Percentiles rank a stretch among this genome's conserved stretches.
Evolutionary conservation across 495 filamentous ascomycete species (phyloP).

Genomic region (Polyplosphaeria fusca): DNA sequence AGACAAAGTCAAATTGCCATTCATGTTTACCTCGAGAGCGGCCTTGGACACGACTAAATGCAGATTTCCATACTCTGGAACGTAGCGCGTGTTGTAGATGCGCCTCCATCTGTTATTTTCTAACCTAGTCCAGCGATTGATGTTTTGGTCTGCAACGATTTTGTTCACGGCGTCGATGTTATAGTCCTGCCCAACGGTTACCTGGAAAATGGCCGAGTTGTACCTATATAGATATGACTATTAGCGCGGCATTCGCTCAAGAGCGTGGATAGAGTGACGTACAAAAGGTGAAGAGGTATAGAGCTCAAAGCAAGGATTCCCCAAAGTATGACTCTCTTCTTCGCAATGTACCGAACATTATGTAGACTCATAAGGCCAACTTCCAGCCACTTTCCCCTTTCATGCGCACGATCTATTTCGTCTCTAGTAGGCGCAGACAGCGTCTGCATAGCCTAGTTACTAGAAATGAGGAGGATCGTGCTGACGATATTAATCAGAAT

Average conservation of each 20-base stretch:
- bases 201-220: slow-evolving; percentile 37
- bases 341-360: slow-evolving; percentile 26
- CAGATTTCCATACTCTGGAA: not conserved
- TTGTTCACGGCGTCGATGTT: not conserved
- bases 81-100: not conserved
- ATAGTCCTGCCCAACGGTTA: slow-evolving; percentile 35
- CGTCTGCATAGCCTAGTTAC: slow-evolving; percentile 34
- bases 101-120: slow-evolving; percentile 31
- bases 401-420: slow-evolving; percentile 36
- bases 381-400: slow-evolving; percentile 26
- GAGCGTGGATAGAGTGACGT: slow-evolving; percentile 31
- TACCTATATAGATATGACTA: slow-evolving; percentile 20
- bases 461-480: slow-evolving; percentile 32
- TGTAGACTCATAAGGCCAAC: slow-evolving; percentile 36
- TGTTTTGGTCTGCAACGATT: not conserved
- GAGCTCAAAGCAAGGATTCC: slow-evolving; percentile 16
- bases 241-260: not conserved
- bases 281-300: slow-evolving; percentile 38
- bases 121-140: not conserved
- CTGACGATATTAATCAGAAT: slow-evolving; percentile 33
- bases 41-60: not conserved
- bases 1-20: not conserved
- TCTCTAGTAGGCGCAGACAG: slow-evolving; percentile 35
- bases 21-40: not conserved
- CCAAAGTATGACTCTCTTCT: not conserved